Evolutionary conservation across 768 basidiomycete genomes (phyloP).

Genomic region (Amanita rubescens): DNA sequence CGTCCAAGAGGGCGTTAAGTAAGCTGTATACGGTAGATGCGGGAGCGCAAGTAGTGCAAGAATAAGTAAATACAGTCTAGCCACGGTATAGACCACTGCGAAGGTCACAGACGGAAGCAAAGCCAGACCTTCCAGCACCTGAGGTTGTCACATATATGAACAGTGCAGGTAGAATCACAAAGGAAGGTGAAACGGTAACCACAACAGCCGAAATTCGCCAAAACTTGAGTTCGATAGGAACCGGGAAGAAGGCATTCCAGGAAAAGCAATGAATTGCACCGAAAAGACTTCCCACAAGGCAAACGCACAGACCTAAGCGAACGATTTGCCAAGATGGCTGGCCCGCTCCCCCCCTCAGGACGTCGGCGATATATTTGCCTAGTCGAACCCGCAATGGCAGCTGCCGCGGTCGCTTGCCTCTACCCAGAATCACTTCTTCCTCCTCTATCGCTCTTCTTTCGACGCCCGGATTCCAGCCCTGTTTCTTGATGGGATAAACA

Average conservation of each 20-base stretch:
- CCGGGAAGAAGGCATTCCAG: conserved; percentile 15
- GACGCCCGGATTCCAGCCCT: background rate
- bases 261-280: conserved; percentile 17
- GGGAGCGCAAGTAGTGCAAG: background rate
- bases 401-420: background rate
- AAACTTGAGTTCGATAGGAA: conserved; percentile 11
- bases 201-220: conserved; percentile 17
- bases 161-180: background rate
- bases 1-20: background rate
- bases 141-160: too few species aligned
- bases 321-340: background rate
- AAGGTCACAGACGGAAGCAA: too few species aligned
- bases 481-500: background rate
- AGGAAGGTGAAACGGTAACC: conserved; percentile 9
- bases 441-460: background rate
- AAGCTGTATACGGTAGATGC: background rate
- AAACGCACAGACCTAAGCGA: background rate
- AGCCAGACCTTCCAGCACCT: background rate
- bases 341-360: too few species aligned
- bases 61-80: background rate
- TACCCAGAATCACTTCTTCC: background rate
- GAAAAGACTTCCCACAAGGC: conserved; percentile 9
- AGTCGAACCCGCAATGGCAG: too few species aligned
- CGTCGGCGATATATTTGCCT: too few species aligned
- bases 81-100: conserved; percentile 3